A percentile compares a stretch with the other conserved stretches of the same genome.
phyloP scores from a whole-genome alignment of 2,329 filamentous ascomycete species.

The Raffaelea albimanens region DNA sequence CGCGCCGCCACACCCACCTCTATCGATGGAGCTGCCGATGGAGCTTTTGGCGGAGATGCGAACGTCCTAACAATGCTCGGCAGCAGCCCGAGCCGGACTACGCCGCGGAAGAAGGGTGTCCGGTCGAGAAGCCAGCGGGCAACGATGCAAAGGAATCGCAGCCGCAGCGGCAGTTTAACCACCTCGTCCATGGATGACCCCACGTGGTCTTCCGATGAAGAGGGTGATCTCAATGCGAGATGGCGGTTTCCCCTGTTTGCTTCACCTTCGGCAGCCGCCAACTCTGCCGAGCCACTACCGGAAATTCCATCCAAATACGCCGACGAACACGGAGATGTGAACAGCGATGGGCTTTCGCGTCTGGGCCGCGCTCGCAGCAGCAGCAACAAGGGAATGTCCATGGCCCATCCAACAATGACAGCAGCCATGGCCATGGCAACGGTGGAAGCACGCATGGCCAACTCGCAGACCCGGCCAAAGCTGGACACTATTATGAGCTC shows the following conservation, averaged over 20 bases:
- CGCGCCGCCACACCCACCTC: constrained; percentile 2
- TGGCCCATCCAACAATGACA: constrained; percentile 7
- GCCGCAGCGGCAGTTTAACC: constrained; percentile 11
- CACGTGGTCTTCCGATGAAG: constrained; percentile 21
- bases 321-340: too few relatives aligned
- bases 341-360: too few relatives aligned
- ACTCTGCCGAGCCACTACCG: not conserved
- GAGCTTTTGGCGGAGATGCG: constrained; percentile 11
- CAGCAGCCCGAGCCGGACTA: not conserved
- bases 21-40: constrained; percentile 18
- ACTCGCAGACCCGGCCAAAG: constrained; percentile 14
- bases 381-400: not conserved
- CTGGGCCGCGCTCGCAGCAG: too few relatives aligned
- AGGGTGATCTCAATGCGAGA: constrained; percentile 15
- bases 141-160: constrained; percentile 1
- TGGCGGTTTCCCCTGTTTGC: constrained; percentile 6
- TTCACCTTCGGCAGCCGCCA: not conserved
- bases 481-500: constrained; percentile 38
- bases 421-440: constrained; percentile 23
- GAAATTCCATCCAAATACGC: too few relatives aligned
- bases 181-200: constrained; percentile 11
- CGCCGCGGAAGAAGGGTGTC: constrained; percentile 3
- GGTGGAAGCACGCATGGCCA: constrained; percentile 12
- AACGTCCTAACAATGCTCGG: constrained; percentile 10
- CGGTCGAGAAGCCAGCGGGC: not conserved